A percentile compares a stretch with the other conserved stretches of the same genome.
These are phyloP conservation scores for Knufia petricola DNA, from an alignment of 2,329 filamentous ascomycete genomes.

Conservation along the genomic window DNA sequence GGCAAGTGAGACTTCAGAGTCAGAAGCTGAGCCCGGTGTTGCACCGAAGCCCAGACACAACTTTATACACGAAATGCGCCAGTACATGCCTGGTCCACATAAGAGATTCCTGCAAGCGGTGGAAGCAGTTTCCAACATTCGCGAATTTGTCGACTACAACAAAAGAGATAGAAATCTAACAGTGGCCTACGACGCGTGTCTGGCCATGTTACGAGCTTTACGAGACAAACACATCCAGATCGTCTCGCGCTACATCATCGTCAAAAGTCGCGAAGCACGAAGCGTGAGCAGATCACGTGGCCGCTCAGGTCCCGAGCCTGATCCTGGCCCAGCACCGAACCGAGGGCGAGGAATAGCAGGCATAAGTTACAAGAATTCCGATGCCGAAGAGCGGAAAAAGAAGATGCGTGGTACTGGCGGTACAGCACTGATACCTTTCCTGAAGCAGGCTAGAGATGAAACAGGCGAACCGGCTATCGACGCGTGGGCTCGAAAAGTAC, in stretches of 20 bases:
- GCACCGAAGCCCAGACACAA: slow-evolving; percentile 57
- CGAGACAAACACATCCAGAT: slow-evolving; percentile 95
- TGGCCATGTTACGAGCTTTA: slow-evolving; percentile 67
- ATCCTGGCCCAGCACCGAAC: slow-evolving; percentile 28
- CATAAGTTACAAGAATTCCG: slow-evolving; percentile 29
- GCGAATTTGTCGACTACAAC: slow-evolving; percentile 63
- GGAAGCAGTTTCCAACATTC: slow-evolving; percentile 71
- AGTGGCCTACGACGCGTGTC: slow-evolving; percentile 80
- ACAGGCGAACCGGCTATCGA: slow-evolving; percentile 84
- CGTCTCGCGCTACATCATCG: slow-evolving; percentile 88
- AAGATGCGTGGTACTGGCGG: slow-evolving; percentile 84
- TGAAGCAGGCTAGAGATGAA: slow-evolving; percentile 94
- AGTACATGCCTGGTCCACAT: slow-evolving; percentile 92
- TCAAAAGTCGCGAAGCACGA: slow-evolving; percentile 69
- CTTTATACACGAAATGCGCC: slow-evolving; percentile 94
- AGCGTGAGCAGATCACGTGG: slow-evolving; percentile 49
- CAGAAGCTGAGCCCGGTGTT: slow-evolving; percentile 38
- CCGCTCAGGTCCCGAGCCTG: slow-evolving; percentile 28
- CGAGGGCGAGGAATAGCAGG: slow-evolving; percentile 18
- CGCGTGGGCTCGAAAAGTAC: slow-evolving; percentile 49
- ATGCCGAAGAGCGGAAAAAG: slow-evolving; percentile 29
- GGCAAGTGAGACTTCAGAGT: slow-evolving; percentile 31
- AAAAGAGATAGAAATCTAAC: slow-evolving; percentile 55
- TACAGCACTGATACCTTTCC: slow-evolving; percentile 84
- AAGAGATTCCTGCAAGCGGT: slow-evolving; percentile 81